Evolutionary conservation across 768 basidiomycete genomes (phyloP).

Genomic region (Russula ochroleuca): DNA sequence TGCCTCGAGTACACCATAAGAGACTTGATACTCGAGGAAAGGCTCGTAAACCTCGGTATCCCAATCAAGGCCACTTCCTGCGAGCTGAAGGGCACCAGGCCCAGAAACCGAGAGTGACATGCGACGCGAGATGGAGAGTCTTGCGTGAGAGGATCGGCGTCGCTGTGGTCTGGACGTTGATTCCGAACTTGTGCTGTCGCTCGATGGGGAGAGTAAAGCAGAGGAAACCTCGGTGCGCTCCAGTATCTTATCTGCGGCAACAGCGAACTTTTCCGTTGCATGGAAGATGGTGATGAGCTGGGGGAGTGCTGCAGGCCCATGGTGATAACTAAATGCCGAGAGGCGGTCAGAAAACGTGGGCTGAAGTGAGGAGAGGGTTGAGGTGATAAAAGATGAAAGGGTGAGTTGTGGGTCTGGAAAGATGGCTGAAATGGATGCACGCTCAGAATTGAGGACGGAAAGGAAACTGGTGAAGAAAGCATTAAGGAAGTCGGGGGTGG

Average conservation of each 20-base stretch:
- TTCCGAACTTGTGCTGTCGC: slow-evolving; percentile 25
- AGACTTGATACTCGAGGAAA: slow-evolving; percentile 85
- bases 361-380: slow-evolving; percentile 70
- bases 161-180: slow-evolving; percentile 6
- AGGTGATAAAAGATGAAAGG: slow-evolving; percentile 77
- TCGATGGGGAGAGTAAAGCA: slow-evolving; percentile 22
- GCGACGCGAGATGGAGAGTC: slow-evolving; percentile 32
- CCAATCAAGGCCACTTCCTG: slow-evolving; percentile 52
- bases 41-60: slow-evolving; percentile 91
- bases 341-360: slow-evolving; percentile 82
- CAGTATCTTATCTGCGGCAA: slow-evolving; percentile 65
- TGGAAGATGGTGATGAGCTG: slow-evolving; percentile 69
- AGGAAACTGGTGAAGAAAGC: slow-evolving; percentile 72
- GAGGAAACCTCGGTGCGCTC: slow-evolving; percentile 47
- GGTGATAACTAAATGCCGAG: slow-evolving; percentile 57
- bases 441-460: slow-evolving; percentile 62
- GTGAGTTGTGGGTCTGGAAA: slow-evolving; percentile 81
- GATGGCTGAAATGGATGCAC: slow-evolving; percentile 70
- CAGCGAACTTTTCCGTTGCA: slow-evolving; percentile 79
- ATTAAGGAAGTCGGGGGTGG: slow-evolving; percentile 64
- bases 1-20: slow-evolving; percentile 76
- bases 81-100: slow-evolving; percentile 5
- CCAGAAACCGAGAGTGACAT: slow-evolving; percentile 30
- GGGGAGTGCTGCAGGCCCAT: slow-evolving; percentile 58
- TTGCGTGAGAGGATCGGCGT: slow-evolving; percentile 20